A percentile compares a stretch with the other conserved stretches of the same genome.
phyloP scores from a whole-genome alignment of 768 basidiomycete species.

The Trametes villosa region DNA sequence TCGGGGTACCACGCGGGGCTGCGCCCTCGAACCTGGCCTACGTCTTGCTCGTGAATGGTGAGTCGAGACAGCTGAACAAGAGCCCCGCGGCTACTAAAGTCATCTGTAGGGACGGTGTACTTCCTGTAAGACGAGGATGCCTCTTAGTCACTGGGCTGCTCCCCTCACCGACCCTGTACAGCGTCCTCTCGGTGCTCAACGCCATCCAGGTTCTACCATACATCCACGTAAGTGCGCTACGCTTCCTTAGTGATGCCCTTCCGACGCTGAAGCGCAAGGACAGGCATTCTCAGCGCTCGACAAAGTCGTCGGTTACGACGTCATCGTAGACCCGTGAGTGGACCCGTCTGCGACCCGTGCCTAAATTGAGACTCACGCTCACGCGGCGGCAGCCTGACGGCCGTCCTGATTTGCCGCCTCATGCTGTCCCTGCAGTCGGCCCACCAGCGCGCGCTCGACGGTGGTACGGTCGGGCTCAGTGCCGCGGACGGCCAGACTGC shows the following conservation, averaged over 20 bases:
- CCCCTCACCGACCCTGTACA: background rate
- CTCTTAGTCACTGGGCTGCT: background rate
- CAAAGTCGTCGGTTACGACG: background rate
- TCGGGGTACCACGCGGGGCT: background rate
- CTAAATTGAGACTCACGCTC: background rate
- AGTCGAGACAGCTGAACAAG: no score
- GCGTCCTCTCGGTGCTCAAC: background rate
- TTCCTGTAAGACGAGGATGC: background rate
- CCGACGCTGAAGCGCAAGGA: background rate
- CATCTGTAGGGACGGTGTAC: background rate
- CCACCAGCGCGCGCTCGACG: background rate
- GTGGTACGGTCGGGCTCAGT: background rate
- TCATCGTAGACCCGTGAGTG: background rate
- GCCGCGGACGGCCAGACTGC: background rate
- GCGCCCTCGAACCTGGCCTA: background rate
- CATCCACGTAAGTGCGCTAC: background rate
- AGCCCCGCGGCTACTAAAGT: background rate
- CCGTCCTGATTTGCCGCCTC: conserved; percentile 10
- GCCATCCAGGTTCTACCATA: background rate
- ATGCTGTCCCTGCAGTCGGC: conserved; percentile 3
- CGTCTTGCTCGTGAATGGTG: background rate
- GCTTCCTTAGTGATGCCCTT: background rate
- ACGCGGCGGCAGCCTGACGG: background rate
- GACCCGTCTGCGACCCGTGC: background rate
- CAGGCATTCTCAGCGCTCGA: background rate